Base-by-base conservation (phyloP, 2,329 filamentous ascomycete species). In the Neofusicoccum sp. region DNA sequence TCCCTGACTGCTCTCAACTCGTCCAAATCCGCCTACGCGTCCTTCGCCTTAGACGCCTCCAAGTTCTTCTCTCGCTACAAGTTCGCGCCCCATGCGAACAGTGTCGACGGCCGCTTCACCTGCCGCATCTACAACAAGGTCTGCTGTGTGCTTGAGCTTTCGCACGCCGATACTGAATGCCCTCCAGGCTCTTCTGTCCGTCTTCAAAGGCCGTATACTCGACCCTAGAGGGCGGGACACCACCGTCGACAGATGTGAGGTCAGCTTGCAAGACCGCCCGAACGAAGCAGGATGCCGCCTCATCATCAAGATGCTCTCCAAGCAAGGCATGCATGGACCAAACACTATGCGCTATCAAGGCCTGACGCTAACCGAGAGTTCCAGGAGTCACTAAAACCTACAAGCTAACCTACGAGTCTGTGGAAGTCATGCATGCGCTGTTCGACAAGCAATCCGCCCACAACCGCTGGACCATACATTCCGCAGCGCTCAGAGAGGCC, bases 11-110 rank as follows among this genome's bases (percentile, higher is more conserved):
- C 89, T 12, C 78, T 93, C 64, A 93, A 93, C 71, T 84, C 84
- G n/a, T 90, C 89, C 60, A 91, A 90, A 70, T 91, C 90, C 3
- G 89, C 89, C 16, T 93, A 93, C 72, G 86, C 88, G 28, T 88
- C 87, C 62, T 87, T 91, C 68, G 83, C 83, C 6, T 85, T 93
- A 58, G 80, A 87, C 44, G 82, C 84, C 41, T 83, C 79, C 65
- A 82, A 84, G 40, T 93, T 93, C 77, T 92, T 92, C 75, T 84
- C 86, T 6, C 83, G 82, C 36, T 93, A 92, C 74, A 82, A 84
- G 57, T 93, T 86, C 67, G 80, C 84, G 28, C 67, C 74, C 11
- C 68, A 63, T 34, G 70, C 63, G 63, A 68, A 61, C 30, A 65
- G 71, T 58, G 66, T 63, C n/a, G 75, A 77, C 20, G 76, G 78